phyloP scores from a whole-genome alignment of 2,329 filamentous ascomycete species.

The Colletotrichum filicis region DNA sequence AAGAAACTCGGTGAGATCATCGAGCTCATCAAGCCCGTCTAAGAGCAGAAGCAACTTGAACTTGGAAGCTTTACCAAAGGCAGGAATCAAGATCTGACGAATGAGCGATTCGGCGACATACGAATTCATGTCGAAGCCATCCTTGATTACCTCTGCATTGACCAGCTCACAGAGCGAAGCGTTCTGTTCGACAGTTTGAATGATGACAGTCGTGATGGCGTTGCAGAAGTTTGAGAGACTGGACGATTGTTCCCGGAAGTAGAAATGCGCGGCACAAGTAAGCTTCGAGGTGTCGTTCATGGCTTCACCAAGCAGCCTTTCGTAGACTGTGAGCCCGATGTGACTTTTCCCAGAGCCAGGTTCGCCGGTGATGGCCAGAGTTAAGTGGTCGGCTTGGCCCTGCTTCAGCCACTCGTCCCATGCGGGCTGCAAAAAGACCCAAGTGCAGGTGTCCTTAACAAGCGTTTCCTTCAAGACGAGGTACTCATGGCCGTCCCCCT shows the following conservation, averaged over 20 bases:
- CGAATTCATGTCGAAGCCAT: slow-evolving; percentile 35
- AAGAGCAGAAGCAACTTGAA: slow-evolving; percentile 42
- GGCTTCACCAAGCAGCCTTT: slow-evolving; percentile 33
- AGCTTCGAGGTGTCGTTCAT: slow-evolving; percentile 32
- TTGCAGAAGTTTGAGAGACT: slow-evolving; percentile 38
- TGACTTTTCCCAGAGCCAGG: slow-evolving; percentile 49
- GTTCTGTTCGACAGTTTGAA: slow-evolving; percentile 45
- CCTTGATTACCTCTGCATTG: slow-evolving; percentile 40
- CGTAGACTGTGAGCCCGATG: slow-evolving; percentile 40
- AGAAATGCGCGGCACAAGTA: slow-evolving; percentile 46
- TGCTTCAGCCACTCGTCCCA: slow-evolving; percentile 43
- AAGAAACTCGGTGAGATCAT: slow-evolving; percentile 33
- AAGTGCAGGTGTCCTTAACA: slow-evolving; percentile 43
- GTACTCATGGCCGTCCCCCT: slow-evolving; percentile 41
- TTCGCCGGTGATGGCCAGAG: slow-evolving; percentile 43
- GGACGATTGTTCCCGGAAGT: slow-evolving; percentile 48
- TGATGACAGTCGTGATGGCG: slow-evolving; percentile 41
- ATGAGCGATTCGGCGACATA: slow-evolving; percentile 36
- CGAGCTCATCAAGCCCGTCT: slow-evolving; percentile 47
- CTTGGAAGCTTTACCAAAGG: slow-evolving; percentile 38
- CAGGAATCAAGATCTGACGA: slow-evolving; percentile 39
- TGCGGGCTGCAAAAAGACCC: slow-evolving; percentile 42
- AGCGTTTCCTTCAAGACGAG: slow-evolving; percentile 42
- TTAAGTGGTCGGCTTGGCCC: neutral
- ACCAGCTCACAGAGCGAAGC: slow-evolving; percentile 43